These are phyloP conservation scores for Podaxis sp. DNA, from an alignment of 768 basidiomycete genomes.

Conservation along the genomic window DNA sequence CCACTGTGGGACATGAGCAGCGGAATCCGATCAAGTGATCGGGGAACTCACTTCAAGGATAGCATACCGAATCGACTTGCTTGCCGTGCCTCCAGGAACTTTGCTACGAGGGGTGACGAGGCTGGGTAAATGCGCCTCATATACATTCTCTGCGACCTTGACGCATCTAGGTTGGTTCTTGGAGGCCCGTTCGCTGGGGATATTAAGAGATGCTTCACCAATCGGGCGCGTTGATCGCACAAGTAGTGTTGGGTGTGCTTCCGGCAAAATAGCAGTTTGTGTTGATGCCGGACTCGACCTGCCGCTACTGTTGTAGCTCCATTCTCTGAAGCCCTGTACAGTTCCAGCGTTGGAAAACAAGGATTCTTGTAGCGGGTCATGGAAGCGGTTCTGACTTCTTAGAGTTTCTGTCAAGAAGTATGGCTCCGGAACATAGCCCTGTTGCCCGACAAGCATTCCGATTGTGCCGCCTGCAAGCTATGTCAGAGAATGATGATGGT, in stretches of 20 bases:
- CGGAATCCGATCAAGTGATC: slow-evolving; percentile 8
- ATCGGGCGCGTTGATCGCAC: slow-evolving; percentile 76
- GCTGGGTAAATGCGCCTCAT: slow-evolving; percentile 72
- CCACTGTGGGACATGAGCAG: slow-evolving; percentile 53
- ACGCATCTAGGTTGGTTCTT: slow-evolving; percentile 37
- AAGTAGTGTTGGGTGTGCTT: slow-evolving; percentile 39
- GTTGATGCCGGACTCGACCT: slow-evolving; percentile 47
- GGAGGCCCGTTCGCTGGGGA: slow-evolving; percentile 21
- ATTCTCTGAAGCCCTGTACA: slow-evolving; percentile 76
- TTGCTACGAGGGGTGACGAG: slow-evolving; percentile 76
- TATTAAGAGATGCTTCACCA: slow-evolving; percentile 39
- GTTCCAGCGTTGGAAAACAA: slow-evolving; percentile 79
- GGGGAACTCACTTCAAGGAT: slow-evolving; percentile 63
- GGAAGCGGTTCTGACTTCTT: slow-evolving; percentile 80
- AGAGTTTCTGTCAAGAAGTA: slow-evolving; percentile 86
- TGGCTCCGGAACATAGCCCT: slow-evolving; percentile 83
- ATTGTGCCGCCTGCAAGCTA: slow-evolving; percentile 66
- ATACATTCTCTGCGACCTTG: slow-evolving; percentile 59
- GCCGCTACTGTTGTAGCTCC: slow-evolving; percentile 59
- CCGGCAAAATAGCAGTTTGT: slow-evolving; percentile 20
- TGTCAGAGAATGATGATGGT: slow-evolving; percentile 5
- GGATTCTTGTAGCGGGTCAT: slow-evolving; percentile 87
- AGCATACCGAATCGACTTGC: slow-evolving; percentile 81
- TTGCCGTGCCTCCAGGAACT: slow-evolving; percentile 55
- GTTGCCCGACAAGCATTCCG: slow-evolving; percentile 77